Base-by-base conservation (phyloP, 2,329 filamentous ascomycete species). In the Grosmannia penicillata region DNA sequence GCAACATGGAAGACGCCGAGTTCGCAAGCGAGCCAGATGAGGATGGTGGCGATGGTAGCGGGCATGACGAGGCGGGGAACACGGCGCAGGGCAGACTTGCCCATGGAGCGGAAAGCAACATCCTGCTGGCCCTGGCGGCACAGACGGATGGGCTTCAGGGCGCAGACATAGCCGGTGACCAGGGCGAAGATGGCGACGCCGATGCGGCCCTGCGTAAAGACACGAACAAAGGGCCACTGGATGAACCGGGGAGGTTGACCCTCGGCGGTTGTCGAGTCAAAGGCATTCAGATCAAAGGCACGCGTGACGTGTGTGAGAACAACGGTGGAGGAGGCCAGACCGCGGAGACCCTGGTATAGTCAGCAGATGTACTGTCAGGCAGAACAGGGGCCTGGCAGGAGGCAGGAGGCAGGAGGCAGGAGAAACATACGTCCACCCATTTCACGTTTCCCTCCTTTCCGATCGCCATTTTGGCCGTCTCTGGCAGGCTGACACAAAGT, bases 141-240 rank as follows among this genome's bases (percentile, higher is more conserved):
- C 37, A 70, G 64, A 38, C 65, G 62, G 42, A 78, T 64, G 14
- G 73, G 70, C 48, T 76, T 75, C 37, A 77, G 61, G 4, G 70
- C 67, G 55, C 75, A 77, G 37, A 77, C 73, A 48, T 75, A 78
- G 40, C 73, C 73, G 18, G 74, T 73, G 28, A 78, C 71, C 33
- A 80, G 62, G 49, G 76, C 68, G 55, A 80, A 79, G 45, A 79
- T 72, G 13, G 73, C 68, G 3, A 80, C 76, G 53, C 75, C 77
- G 33, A 74, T 70, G 14, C 77, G 66, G 18, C 76, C 73, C 49
- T 75, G 72, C 36, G 68, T 61, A 28, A 70, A 58, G 34, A 78
- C 64, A 40, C 74, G 69, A 41, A 78, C 56, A 48, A 72, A 69
- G 13, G 73, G 74, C 29, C 64, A 60, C 53, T 78, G 73, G 43